Evolutionary conservation across 2,329 filamentous ascomycete genomes (phyloP).

Genomic region (Talaromyces marneffei): DNA sequence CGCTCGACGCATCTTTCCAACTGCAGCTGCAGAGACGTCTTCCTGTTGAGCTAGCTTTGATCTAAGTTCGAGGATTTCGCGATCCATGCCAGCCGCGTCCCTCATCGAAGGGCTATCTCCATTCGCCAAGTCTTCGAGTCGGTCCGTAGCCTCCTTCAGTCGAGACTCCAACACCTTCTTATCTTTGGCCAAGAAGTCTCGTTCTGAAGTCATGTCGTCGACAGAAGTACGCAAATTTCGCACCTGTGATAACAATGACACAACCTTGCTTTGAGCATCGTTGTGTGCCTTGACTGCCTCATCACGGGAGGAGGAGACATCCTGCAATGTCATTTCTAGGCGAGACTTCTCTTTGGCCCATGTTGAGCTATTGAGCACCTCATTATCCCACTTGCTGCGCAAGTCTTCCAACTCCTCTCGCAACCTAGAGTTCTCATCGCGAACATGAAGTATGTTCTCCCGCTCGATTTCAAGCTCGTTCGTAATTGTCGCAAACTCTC

Average conservation of each 20-base stretch:
- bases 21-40: conserved; percentile 81
- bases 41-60: conserved; percentile 85
- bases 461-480: conserved; percentile 91
- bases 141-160: conserved; percentile 78
- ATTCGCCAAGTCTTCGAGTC: conserved; percentile 78
- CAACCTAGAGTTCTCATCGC: conserved; percentile 77
- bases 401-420: conserved; percentile 95
- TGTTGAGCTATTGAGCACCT: conserved; percentile 93
- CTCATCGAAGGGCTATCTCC: conserved; percentile 83
- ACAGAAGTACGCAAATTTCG: conserved; percentile 74
- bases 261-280: conserved; percentile 88
- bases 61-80: conserved; percentile 83
- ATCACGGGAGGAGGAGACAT: conserved; percentile 84
- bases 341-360: conserved; percentile 98
- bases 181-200: conserved; percentile 77
- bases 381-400: conserved; percentile 94
- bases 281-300: conserved; percentile 91
- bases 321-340: conserved; percentile 80
- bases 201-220: conserved; percentile 79
- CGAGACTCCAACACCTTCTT: conserved; percentile 84
- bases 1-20: conserved; percentile 94
- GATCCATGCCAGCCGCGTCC: conserved; percentile 82
- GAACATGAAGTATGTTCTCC: conserved; percentile 77
- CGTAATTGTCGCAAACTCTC: conserved; percentile 80
- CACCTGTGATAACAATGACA: conserved; percentile 83